Base-by-base conservation (phyloP, 192 early-diverging fungal genomes). In the Phlyctochytrium planicorne region DNA sequence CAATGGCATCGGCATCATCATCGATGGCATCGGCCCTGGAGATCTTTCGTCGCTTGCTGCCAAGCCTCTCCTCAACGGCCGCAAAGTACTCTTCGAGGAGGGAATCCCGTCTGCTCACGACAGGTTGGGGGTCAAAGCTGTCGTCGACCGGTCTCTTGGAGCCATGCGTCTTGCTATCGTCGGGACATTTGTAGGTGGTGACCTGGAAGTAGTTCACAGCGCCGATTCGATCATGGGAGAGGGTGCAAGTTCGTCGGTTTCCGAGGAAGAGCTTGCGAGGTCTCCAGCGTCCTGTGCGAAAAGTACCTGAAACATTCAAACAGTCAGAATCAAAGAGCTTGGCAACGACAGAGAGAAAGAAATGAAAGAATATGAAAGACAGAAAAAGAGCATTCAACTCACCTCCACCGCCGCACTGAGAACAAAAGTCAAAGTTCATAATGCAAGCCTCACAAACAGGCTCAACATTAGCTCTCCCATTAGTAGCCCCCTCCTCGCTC, bases 331-430 rank as follows among this genome's bases (percentile, higher is more conserved):
- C n/a, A n/a, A n/a, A n/a, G n/a, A n/a, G n/a, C n/a, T n/a, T n/a
- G n/a, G n/a, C n/a, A n/a, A n/a, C n/a, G n/a, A n/a, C n/a, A n/a
- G n/a, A n/a, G n/a, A n/a, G n/a, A n/a, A n/a, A n/a, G n/a, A n/a
- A n/a, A n/a, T n/a, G n/a, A n/a, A n/a, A n/a, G n/a, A n/a, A n/a
- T n/a, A n/a, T n/a, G n/a, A n/a, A n/a, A n/a, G n/a, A n/a, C n/a
- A n/a, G n/a, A n/a, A n/a, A n/a, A n/a, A n/a, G n/a, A n/a, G n/a
- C n/a, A n/a, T n/a, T n/a, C n/a, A n/a, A n/a, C n/a, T n/a, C n/a
- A n/a, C 78, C 78, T 14, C 78, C 78, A 33, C 78, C 71, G 1
- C 78, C 78, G 57, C 78, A 80, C 65, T 80, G 72, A 23, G 72
- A 65, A 53, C 78, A 77, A 23, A 80, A 47, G 40, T 47, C 40